Base-by-base conservation (phyloP, 441 rosid genomes). In the Adansonia grandidieri region DNA sequence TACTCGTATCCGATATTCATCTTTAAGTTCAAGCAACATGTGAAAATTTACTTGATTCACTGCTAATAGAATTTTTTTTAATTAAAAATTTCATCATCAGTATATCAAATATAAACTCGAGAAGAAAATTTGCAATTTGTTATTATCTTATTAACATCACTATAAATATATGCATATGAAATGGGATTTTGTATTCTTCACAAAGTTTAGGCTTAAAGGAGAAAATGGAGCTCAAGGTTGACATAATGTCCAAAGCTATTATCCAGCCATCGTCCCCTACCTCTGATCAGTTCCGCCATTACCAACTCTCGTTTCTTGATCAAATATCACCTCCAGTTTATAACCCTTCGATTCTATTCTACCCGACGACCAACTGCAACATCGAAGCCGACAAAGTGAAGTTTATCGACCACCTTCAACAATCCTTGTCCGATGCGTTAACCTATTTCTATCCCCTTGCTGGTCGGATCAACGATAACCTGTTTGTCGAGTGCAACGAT, bases 181-280 rank as follows among this genome's bases (percentile, higher is more conserved):
- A 56, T 6, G 9, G 61, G 61, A 17, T 17, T 5, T 56, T 56
- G 1, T 28, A 17, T 57, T 57, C 11, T 57, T 57, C 62, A 19
- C 62, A 19, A 57, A 57, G 28, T 20, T 57, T 19, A 24, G 28
- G 28, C 13, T 57, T 0, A 19, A 24, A 17, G 62, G 10, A 60
- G 28, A 74, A 61, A 61, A 75, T 62, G 78, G 62, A 37, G 54
- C 54, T 76, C 9, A 60, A 65, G 2, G 62, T 75, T 44, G 71
- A 75, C 32, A 14, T 65, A 13, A 44, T 76, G 19, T 64, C 79
- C 40, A 15, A 53, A 19, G 63, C 65, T 13, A 50, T 22, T 6
- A 76, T 76, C 62, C 32, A 53, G 40, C 79, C 79, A 2, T 65
- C 79, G 0, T 51, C 10, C 15, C 54, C 73, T 0, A 76, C 79